A percentile compares a stretch with the other conserved stretches of the same genome.
These are phyloP conservation scores for Apiospora marii DNA, from an alignment of 2,329 filamentous ascomycete genomes.

Conservation along the genomic window DNA sequence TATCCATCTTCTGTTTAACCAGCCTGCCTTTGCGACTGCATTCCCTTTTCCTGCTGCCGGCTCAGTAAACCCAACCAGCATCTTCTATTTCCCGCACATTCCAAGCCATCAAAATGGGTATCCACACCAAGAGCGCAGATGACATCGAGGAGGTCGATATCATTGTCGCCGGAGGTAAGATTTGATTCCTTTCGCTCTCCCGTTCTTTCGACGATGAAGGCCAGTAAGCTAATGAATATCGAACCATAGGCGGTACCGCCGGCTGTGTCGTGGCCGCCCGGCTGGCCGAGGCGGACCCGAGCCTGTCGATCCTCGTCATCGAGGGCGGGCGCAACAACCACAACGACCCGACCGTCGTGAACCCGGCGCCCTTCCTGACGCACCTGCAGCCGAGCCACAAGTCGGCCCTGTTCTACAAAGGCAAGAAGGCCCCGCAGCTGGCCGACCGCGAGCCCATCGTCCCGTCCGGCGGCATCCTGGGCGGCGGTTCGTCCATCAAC, in stretches of 20 bases:
- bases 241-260: slow-evolving; percentile 21
- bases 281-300: slow-evolving; percentile 26
- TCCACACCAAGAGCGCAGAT: slow-evolving; percentile 34
- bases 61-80: not conserved
- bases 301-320: slow-evolving; percentile 25
- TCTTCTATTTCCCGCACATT: no score
- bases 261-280: slow-evolving; percentile 26
- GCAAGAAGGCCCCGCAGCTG: slow-evolving; percentile 44
- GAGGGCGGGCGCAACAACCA: slow-evolving; percentile 27
- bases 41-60: not conserved
- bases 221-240: not conserved
- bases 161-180: slow-evolving; percentile 42
- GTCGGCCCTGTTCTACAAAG: slow-evolving; percentile 56
- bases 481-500: slow-evolving; percentile 61
- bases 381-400: slow-evolving; percentile 57
- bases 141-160: slow-evolving; percentile 39
- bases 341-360: slow-evolving; percentile 32
- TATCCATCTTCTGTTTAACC: not conserved
- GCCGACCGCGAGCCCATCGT: slow-evolving; percentile 53
- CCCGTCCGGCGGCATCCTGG: slow-evolving; percentile 54
- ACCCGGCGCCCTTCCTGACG: slow-evolving; percentile 58
- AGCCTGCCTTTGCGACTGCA: not conserved
- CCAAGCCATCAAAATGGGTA: slow-evolving; percentile 32
- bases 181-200: no score
- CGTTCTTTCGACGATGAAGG: no score